Base-by-base conservation (phyloP, 441 rosid species). In the Lepidium campestre region DNA sequence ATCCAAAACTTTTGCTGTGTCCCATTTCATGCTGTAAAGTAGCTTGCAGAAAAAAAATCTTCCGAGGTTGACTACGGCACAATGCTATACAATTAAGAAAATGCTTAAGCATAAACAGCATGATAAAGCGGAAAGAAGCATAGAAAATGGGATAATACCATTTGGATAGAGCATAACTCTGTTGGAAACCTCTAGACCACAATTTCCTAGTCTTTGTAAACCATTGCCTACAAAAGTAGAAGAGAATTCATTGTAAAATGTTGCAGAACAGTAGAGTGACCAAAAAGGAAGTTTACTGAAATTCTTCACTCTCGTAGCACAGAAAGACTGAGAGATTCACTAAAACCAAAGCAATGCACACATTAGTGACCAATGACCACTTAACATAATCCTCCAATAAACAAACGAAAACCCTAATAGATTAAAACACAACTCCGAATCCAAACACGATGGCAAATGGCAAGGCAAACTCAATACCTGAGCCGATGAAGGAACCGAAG, bases 401-500 rank as follows among this genome's bases (percentile, higher is more conserved):
- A 7, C 22, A 47, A 46, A 0, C 17, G 13, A 29, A 34, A 67
- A 47, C 13, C 57, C 48, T 44, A 37, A 41, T 10, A 34, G 45
- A 15, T 42, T 27, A 7, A 25, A 25, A 25, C 29, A 25, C 6
- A 4, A 25, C 29, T 25, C 29, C 31, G 7, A 27, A 27, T 27
- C 31, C 6, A 27, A 27, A 27, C 31, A 27, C 31, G 7, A 27
- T 27, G 31, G 31, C 8, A 27, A 27, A 27, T 27, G 31, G 31
- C 31, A 7, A 27, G 31, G 31, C 31, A 27, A 27, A 5, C 31
- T 27, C 8, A 27, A 27, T 78, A 91, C 97, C 96, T 78, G 93
- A 87, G 73, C 80, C 82, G 79, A 68, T 71, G 73, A 83, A 83
- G 50, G 85, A 83, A 74, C 86, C 86, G 53, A 85, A 84, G 78